Evolutionary conservation across 2,329 filamentous ascomycete species (phyloP), one percentile per base, ranked within the genome.

Genomic region (Boeremia exigua): DNA sequence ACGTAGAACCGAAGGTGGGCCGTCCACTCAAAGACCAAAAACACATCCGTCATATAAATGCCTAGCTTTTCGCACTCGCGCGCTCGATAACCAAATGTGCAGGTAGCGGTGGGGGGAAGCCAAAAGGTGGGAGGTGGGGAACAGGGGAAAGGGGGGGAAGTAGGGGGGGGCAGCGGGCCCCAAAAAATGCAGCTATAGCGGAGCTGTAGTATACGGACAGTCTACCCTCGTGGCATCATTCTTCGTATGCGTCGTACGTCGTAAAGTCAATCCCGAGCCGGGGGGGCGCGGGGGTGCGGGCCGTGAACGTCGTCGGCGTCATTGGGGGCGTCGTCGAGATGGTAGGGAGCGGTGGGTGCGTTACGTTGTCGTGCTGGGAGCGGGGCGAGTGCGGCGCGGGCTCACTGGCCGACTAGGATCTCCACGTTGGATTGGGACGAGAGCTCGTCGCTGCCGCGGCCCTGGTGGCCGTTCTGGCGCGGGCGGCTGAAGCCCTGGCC

Each of bases 401-500:
- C 59, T 73, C 63, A 74, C 75, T 84, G 85, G 78, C 86, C 85
- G 66, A 87, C 85, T 66, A 86, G 85, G 70, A 87, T 86, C 72
- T 86, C 84, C 61, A 86, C 81, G 54, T 82, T 82, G 59, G 83
- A 84, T 66, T 81, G 83, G 62, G 83, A 80, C 52, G 84, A 84
- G 56, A 88, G 76, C 71, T 88, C 86, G 65, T 88, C 86, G 72
- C 85, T 87, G 66, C 83, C 84, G 63, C 85, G 83, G 53, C 81
- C 75, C 66, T 84, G 82, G 71, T 87, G 85, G 67, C 85, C 85
- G 67, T 87, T 87, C 66, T 83, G 84, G 65, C 85, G 79, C 58
- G 80, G 70, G 49, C 80, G 77, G 48, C 79, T 78, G 75, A 81
- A 88, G 75, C 77, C 85, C 69, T 83, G 77, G 48, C 84, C 84